Evolutionary conservation across 2,329 filamentous ascomycete genomes (phyloP), one percentile per base, ranked within the genome.

Genomic region (Albifimbria verrucaria): DNA sequence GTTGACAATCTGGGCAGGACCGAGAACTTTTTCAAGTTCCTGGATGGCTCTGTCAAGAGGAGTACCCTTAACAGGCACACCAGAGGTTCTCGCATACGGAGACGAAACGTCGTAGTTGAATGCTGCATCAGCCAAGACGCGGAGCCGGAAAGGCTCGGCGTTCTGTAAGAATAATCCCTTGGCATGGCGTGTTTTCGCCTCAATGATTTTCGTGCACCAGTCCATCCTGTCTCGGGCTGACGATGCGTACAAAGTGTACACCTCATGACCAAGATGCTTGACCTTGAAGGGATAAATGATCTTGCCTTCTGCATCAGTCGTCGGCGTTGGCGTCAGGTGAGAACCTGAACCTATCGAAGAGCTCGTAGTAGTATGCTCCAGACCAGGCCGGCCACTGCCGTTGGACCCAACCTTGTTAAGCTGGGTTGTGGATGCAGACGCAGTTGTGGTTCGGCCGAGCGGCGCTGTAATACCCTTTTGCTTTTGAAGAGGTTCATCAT

Each of bases 241-340:
- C 6, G 87, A 83, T 0, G 93, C 92, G 68, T 95, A 97, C 2
- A 99, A 77, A 0, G 89, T 96, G 68, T 97, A 97, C 1, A 90
- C 87, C 61, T 96, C 92, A 47, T 96, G 90, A 12, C 95, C 94
- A 20, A 99, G 81, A 73, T 99, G 94, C 74, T 97, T 97, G 67
- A 99, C 85, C 59, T 87, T 87, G 83, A 99, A 99, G 0, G 95
- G 94, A 67, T 92, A 99, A 62, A 99, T 73, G 45, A 94, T 89
- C 68, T 87, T 90, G 65, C 90, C 87, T 59, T 96, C 90, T 46
- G 80, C 83, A 41, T 94, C 89, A 57, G 84, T 88, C 24, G 79
- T 73, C 28, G 67, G 73, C 18, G 66, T 58, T 7, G 74, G 70
- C 4, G 68, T 66, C 24, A 83, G 66, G 12, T 65, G 64, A 28